Base-by-base conservation (phyloP, 78 protist genomes). In the Dictyostelium capitatum region DNA sequence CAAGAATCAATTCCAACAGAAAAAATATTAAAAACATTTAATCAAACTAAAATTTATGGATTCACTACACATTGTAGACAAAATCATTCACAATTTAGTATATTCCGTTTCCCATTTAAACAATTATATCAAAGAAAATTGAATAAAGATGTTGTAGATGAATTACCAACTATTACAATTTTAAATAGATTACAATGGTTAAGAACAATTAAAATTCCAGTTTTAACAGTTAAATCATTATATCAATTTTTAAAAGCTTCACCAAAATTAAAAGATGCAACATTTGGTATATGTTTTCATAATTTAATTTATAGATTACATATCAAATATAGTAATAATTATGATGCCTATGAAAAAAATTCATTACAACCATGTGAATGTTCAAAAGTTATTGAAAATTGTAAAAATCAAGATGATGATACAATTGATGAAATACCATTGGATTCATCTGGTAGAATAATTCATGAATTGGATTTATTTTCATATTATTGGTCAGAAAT, bases 151-250 rank as follows among this genome's bases (percentile, higher is more conserved):
- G 64, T 4, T 0, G 1, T 15, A 0, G 20, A 57, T 23, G 67
- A 57, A n/a, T 9, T 9, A 57, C 43, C n/a, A 62, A 25, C 19
- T 12, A 7, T 57, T 8, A 6, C 67, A 4, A 64, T 8, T 67
- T 47, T 30, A 15, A 67, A 67, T 67, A 67, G 75, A 67, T 32
- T 67, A 32, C 48, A 32, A 32, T 67, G 75, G 75, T 67, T 37
- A 28, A 67, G 15, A 67, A 19, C 25, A 6, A 20, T 67, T 15
- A 67, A 32, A 3, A 30, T 67, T 32, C 6, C 10, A 30, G 17
- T 67, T 67, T 32, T 67, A 32, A 67, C 25, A 30, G 48, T 67
- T 15, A 67, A 67, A 67, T 30, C 37, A 19, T 67, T 67, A 6
- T 28, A 67, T 67, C n/a, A 67, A 28, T 15, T 67, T 30, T 32